Evolutionary conservation across 306 rosid species (phyloP), one percentile per base, ranked within the genome.

Genomic region (Quercus berberidifolia): DNA sequence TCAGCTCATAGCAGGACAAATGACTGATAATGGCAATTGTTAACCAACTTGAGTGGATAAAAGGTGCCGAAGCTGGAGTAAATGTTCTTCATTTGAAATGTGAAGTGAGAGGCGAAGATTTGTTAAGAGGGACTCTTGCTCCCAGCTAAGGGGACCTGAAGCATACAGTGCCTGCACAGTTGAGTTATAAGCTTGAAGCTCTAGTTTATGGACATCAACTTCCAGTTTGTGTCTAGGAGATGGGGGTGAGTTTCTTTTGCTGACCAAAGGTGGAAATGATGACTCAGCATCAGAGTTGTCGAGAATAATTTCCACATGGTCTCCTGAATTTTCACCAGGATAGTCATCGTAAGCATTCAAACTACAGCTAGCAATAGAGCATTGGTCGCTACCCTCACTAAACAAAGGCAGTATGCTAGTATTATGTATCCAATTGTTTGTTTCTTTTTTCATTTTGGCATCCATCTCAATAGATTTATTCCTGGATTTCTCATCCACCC

Each of bases 101-200:
- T 77, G 79, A 14, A 77, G 76, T 19, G 75, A 82, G 17, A 77
- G 75, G 38, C 85, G 82, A 46, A 82, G 82, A 82, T 82, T 77
- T 31, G 85, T 82, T 26, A 82, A 28, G n/a, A 82, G 70, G 56
- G 78, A 71, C 76, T 82, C 82, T 52, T 77, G 85, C 55, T 82
- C 85, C 85, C 85, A 82, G 73, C 82, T 82, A 28, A 82, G 72
- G 56, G 85, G 85, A 43, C 82, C 85, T 41, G 82, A 82, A 43
- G 82, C 82, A 64, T 62, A 77, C 17, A 82, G 78, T 33, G 80
- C 81, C 63, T 64, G 56, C 71, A 82, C 46, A 1, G 85, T 82
- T 23, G 78, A 77, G 49, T 73, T 73, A 60, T 77, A 82, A 3
- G 82, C 85, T 20, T 82, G 55, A 41, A 82, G 65, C 75, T 82